Conservation (phyloP, 495 filamentous ascomycete genomes). For the Polyplosphaeria fusca region DNA sequence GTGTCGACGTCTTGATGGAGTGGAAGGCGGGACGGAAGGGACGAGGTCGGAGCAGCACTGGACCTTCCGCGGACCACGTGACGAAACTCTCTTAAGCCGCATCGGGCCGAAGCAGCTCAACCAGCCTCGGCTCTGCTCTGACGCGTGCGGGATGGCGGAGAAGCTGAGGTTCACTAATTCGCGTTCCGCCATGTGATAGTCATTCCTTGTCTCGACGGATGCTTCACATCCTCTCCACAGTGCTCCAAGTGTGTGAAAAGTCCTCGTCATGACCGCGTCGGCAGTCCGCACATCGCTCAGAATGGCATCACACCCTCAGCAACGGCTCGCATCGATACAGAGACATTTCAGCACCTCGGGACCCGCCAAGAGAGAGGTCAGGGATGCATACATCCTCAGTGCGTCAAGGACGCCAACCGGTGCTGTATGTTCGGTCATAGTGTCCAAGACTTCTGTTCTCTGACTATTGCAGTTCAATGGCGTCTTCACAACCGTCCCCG, state of each 20-base stretch:
- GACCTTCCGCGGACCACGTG: too few relatives aligned
- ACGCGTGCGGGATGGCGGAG: too few relatives aligned
- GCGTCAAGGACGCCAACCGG: conserved; percentile 83
- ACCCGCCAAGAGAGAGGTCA: conserved; percentile 57
- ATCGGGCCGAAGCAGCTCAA: conserved; percentile 8
- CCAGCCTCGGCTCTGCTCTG: conserved; percentile 5
- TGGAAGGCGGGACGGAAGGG: too few relatives aligned
- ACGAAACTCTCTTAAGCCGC: too few relatives aligned
- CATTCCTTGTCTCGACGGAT: conserved; percentile 11
- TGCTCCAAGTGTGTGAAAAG: not conserved
- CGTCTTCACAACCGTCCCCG: conserved; percentile 74
- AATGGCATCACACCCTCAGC: conserved; percentile 28
- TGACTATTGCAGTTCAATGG: conserved; percentile 91
- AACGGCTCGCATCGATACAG: conserved; percentile 27
- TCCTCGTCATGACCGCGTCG: conserved; percentile 20
- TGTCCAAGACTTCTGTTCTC: too few relatives aligned
- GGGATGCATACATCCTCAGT: conserved; percentile 87
- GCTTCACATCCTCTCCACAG: not conserved
- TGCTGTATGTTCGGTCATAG: too few relatives aligned
- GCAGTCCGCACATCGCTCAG: conserved; percentile 15
- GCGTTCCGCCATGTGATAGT: conserved; percentile 24
- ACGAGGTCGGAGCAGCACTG: too few relatives aligned
- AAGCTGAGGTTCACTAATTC: conserved; percentile 3
- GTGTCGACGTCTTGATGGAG: too few relatives aligned
- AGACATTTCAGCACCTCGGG: conserved; percentile 28